phyloP scores from a whole-genome alignment of 805 yeast genomes.

The Zygosaccharomyces pseudorouxii region DNA sequence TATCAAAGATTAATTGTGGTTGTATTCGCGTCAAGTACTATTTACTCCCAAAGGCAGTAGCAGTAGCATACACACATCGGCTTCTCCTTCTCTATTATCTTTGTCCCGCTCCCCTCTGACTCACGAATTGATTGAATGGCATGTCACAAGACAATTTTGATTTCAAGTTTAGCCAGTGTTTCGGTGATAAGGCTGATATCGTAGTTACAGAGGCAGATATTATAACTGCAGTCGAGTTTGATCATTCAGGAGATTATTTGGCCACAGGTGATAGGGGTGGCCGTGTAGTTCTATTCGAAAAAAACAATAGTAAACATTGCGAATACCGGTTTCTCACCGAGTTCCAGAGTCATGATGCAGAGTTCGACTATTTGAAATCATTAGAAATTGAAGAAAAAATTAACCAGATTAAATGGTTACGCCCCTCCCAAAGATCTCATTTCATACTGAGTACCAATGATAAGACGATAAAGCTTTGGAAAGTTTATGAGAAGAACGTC shows the following conservation, averaged over 20 bases:
- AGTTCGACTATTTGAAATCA: constrained; percentile 92
- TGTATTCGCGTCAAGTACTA: neutral
- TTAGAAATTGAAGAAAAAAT: constrained; percentile 97
- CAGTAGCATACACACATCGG: too few relatives aligned
- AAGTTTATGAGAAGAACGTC: constrained; percentile 84
- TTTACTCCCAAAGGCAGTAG: neutral
- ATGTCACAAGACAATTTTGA: constrained; percentile 37
- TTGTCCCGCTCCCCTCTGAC: neutral
- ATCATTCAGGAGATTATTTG: constrained; percentile 86
- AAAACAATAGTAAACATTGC: constrained; percentile 73
- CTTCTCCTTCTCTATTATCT: too few relatives aligned
- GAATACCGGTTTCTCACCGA: constrained; percentile 96
- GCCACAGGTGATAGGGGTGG: constrained; percentile 99
- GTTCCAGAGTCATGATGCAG: constrained; percentile 97
- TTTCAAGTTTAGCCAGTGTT: constrained; percentile 87
- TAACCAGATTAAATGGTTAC: constrained; percentile 95
- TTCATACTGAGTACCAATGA: constrained; percentile 89
- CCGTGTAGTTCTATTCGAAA: constrained; percentile 90
- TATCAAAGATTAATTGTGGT: neutral
- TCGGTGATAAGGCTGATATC: constrained; percentile 97
- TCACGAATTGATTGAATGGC: constrained; percentile 22
- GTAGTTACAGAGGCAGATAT: constrained; percentile 97
- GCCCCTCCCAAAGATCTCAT: constrained; percentile 83
- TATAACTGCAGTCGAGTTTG: constrained; percentile 94
- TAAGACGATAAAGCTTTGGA: constrained; percentile 98